Percentiles rank a stretch among this genome's conserved stretches.
Evolutionary conservation across 495 filamentous ascomycete genomes (phyloP).

Genomic region (Collariella sp.): DNA sequence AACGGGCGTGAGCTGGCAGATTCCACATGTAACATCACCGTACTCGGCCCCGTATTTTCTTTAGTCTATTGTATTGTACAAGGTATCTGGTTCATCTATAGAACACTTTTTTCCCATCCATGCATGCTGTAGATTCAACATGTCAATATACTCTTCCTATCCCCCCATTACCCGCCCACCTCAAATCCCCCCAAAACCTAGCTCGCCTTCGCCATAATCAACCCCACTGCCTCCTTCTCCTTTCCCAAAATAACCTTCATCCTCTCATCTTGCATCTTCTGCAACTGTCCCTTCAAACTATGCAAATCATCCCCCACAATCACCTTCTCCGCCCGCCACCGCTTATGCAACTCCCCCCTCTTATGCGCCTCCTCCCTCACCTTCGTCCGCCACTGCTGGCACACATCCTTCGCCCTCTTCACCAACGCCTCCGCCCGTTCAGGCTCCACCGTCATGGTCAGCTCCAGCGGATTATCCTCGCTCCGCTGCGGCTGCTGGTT

Average conservation of each 20-base stretch:
- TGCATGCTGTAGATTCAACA: neutral
- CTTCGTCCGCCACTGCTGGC: slow-evolving; percentile 53
- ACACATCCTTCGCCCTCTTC: slow-evolving; percentile 45
- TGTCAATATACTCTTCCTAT: neutral
- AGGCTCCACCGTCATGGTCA: slow-evolving; percentile 61
- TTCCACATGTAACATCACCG: slow-evolving; percentile 17
- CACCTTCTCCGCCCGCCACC: slow-evolving; percentile 50
- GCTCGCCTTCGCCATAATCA: slow-evolving; percentile 14
- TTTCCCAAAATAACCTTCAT: slow-evolving; percentile 57
- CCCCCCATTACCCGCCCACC: neutral
- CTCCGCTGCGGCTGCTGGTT: slow-evolving; percentile 67
- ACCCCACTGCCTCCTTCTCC: slow-evolving; percentile 57
- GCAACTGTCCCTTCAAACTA: slow-evolving; percentile 59
- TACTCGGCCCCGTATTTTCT: slow-evolving; percentile 4
- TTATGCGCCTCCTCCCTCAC: slow-evolving; percentile 46
- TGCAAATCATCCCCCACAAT: slow-evolving; percentile 58
- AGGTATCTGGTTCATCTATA: slow-evolving; percentile 17
- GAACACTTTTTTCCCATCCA: slow-evolving; percentile 10
- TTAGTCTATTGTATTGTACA: slow-evolving; percentile 16
- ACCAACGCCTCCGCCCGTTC: slow-evolving; percentile 54
- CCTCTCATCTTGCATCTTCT: slow-evolving; percentile 64
- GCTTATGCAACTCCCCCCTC: slow-evolving; percentile 55
- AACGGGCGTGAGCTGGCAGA: neutral
- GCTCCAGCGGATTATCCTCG: slow-evolving; percentile 57
- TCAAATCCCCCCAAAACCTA: neutral